Percentiles rank a stretch among this genome's conserved stretches.
phyloP scores from a whole-genome alignment of 108 stramenopile genomes.

The Nitzschia putrida region DNA sequence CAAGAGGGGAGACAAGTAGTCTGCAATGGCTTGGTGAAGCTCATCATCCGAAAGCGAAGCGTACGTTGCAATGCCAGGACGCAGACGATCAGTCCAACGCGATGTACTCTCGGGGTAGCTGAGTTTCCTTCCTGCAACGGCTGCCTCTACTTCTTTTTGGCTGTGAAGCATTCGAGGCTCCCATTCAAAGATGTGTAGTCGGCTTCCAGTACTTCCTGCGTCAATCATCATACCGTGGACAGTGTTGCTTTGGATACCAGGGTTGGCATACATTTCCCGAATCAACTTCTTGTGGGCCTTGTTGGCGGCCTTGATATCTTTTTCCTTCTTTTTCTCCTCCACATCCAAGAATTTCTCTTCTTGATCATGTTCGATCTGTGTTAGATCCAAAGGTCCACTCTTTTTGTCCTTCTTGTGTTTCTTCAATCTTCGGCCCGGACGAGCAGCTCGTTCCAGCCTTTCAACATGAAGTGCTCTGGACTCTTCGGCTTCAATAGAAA shows the following conservation, averaged over 20 bases:
- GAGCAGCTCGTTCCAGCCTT: background rate
- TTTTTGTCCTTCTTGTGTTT: background rate
- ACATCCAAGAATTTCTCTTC: slow-evolving; percentile 11
- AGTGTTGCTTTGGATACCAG: slow-evolving; percentile 46
- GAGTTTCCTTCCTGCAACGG: slow-evolving; percentile 42
- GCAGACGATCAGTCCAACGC: slow-evolving; percentile 83
- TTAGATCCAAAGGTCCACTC: background rate
- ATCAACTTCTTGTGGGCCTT: slow-evolving; percentile 42
- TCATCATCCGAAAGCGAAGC: slow-evolving; percentile 43
- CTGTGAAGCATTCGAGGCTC: slow-evolving; percentile 55
- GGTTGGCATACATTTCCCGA: slow-evolving; percentile 43
- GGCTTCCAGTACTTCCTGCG: slow-evolving; percentile 86
- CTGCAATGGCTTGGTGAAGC: slow-evolving; percentile 49
- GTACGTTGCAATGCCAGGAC: slow-evolving; percentile 80
- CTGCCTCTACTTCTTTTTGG: slow-evolving; percentile 36
- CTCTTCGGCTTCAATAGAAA: slow-evolving; percentile 2
- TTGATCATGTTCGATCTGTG: slow-evolving; percentile 6
- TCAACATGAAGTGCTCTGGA: background rate
- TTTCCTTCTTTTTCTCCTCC: slow-evolving; percentile 18
- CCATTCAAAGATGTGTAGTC: slow-evolving; percentile 91
- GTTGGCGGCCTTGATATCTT: slow-evolving; percentile 36
- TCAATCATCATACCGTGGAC: slow-evolving; percentile 87
- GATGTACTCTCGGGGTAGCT: slow-evolving; percentile 71
- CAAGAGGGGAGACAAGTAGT: slow-evolving; percentile 79
- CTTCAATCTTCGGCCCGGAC: background rate